Evolutionary conservation across 176 grass and related monocot genomes (phyloP).

Genomic region (Microstegium vimineum): DNA sequence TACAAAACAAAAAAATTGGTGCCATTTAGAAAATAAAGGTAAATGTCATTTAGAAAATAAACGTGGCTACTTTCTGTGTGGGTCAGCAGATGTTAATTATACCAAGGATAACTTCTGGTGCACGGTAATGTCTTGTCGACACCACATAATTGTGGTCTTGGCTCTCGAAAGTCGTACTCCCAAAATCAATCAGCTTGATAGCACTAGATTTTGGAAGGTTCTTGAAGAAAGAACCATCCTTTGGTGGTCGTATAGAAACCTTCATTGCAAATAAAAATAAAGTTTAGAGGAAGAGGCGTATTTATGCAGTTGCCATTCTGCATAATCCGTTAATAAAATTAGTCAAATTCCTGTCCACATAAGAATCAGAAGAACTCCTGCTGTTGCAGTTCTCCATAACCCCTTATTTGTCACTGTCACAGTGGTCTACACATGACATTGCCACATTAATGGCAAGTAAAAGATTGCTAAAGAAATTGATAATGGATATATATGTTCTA

Average conservation of each 20-base stretch:
- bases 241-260: conserved; percentile 60
- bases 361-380: conserved; percentile 2
- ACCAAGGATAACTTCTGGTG: conserved; percentile 99
- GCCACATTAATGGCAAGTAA: background rate
- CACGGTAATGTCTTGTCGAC: conserved; percentile 92
- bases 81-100: conserved; percentile 21
- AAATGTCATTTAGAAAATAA: conserved; percentile 6
- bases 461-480: background rate
- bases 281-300: conserved; percentile 20
- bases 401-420: background rate
- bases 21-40: background rate
- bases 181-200: conserved; percentile 98
- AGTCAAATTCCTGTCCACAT: background rate
- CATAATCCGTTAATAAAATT: background rate
- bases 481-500: background rate
- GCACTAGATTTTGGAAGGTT: conserved; percentile 91
- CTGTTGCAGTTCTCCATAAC: background rate
- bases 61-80: background rate
- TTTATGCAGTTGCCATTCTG: background rate
- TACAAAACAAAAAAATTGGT: background rate
- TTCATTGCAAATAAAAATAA: conserved; percentile 28
- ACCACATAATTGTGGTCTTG: conserved; percentile 95
- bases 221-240: conserved; percentile 81
- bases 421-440: background rate
- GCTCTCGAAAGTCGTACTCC: conserved; percentile 84